These are phyloP conservation scores for Barbarea vulgaris DNA, from an alignment of 345 rosid species.

Conservation along the genomic window DNA sequence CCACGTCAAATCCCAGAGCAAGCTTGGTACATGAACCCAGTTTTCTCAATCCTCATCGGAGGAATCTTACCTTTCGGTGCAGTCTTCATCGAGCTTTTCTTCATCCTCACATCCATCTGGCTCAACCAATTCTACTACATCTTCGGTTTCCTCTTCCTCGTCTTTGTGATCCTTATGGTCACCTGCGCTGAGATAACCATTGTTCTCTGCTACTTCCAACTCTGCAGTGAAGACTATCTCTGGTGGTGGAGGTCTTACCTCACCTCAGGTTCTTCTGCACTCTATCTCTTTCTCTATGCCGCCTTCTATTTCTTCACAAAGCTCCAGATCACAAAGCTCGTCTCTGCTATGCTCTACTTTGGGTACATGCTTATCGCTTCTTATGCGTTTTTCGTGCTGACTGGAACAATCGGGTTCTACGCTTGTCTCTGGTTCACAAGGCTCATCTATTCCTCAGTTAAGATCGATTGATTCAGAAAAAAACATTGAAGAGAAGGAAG, in stretches of 20 bases:
- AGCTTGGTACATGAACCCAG: conserved; percentile 85
- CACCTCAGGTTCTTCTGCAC: conserved; percentile 76
- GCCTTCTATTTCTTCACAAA: conserved; percentile 85
- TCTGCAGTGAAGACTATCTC: conserved; percentile 80
- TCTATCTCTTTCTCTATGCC: conserved; percentile 72
- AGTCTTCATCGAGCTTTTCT: conserved; percentile 82
- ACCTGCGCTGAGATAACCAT: conserved; percentile 77
- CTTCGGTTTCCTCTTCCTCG: conserved; percentile 82
- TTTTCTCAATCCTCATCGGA: conserved; percentile 73
- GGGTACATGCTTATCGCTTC: conserved; percentile 83
- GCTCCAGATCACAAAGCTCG: conserved; percentile 75
- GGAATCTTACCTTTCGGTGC: conserved; percentile 86
- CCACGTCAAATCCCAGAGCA: conserved; percentile 87
- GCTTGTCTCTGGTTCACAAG: conserved; percentile 87
- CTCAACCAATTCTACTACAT: conserved; percentile 89
- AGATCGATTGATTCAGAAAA: conserved; percentile 54
- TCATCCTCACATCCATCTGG: conserved; percentile 89
- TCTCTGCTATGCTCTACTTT: conserved; percentile 65
- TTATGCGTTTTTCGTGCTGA: conserved; percentile 67
- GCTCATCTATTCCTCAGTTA: conserved; percentile 82
- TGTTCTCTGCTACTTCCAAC: conserved; percentile 83
- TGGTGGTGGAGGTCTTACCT: conserved; percentile 98
- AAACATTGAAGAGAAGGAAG: conserved; percentile 15
- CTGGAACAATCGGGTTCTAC: conserved; percentile 74
- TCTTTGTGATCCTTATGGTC: conserved; percentile 64